Evolutionary conservation across 352 stramenopile genomes (phyloP).

Genomic region (Plasmopara muralis): DNA sequence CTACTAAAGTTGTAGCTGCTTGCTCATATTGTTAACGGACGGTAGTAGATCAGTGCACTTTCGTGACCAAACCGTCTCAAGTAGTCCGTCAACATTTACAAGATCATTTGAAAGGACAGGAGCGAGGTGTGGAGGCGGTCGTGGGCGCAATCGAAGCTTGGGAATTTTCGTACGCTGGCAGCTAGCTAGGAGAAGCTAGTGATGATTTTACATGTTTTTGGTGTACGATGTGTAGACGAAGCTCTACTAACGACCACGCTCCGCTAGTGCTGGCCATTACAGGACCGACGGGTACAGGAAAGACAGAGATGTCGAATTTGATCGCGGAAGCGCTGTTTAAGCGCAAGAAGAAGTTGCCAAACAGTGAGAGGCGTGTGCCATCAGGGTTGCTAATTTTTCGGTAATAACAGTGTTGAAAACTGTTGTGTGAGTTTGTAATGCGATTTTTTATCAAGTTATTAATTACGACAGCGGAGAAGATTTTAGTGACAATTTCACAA

Average conservation of each 20-base stretch:
- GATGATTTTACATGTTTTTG: slow-evolving; percentile 3
- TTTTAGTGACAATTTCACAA: slow-evolving; percentile 79
- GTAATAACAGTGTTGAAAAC: slow-evolving; percentile 11
- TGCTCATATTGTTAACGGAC: slow-evolving; percentile 2
- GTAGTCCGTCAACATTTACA: slow-evolving; percentile 44
- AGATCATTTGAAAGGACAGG: slow-evolving; percentile 55
- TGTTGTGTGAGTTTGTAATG: background rate
- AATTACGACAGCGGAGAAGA: slow-evolving; percentile 54
- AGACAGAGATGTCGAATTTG: slow-evolving; percentile 85
- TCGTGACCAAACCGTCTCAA: slow-evolving; percentile 61
- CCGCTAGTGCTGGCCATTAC: slow-evolving; percentile 86
- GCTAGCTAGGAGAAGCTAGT: background rate
- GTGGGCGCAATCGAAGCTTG: slow-evolving; percentile 69
- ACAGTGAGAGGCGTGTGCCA: slow-evolving; percentile 58
- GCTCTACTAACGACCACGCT: slow-evolving; percentile 45
- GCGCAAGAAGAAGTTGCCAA: slow-evolving; percentile 59
- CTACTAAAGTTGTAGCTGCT: slow-evolving; percentile 3
- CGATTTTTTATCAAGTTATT: background rate
- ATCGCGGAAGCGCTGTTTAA: slow-evolving; percentile 81
- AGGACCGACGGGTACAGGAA: slow-evolving; percentile 85
- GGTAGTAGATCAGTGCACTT: slow-evolving; percentile 57
- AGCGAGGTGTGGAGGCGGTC: slow-evolving; percentile 55
- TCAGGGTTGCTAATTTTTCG: slow-evolving; percentile 76
- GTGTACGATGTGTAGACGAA: slow-evolving; percentile 26
- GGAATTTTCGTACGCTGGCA: slow-evolving; percentile 65